phyloP scores from a whole-genome alignment of 108 stramenopile genomes.

The Seminavis robusta region DNA sequence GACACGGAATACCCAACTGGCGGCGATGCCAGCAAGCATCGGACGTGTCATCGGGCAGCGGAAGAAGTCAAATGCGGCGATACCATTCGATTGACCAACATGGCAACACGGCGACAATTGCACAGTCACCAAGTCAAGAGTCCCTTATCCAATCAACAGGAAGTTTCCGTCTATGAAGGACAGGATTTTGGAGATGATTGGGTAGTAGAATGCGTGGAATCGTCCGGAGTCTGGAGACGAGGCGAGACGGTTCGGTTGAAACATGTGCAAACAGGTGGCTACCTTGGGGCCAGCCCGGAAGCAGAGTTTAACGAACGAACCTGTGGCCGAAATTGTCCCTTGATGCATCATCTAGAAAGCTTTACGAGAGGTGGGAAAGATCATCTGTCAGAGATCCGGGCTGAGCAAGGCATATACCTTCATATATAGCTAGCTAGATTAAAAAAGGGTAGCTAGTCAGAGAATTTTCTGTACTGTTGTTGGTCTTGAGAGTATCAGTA shows the following conservation, averaged over 20 bases:
- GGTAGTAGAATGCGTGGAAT: constrained; percentile 66
- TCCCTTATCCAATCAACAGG: constrained; percentile 72
- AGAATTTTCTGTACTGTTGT: no score
- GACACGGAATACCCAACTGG: constrained; percentile 14
- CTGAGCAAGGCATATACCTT: constrained; percentile 64
- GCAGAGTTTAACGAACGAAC: constrained; percentile 69
- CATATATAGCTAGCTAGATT: no score
- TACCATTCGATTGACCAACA: constrained; percentile 67
- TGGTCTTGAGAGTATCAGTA: no score
- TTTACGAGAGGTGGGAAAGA: constrained; percentile 62
- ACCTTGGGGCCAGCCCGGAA: constrained; percentile 47
- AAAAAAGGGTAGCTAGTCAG: no score
- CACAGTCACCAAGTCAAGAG: constrained; percentile 65
- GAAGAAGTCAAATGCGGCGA: constrained; percentile 50
- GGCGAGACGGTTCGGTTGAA: constrained; percentile 36
- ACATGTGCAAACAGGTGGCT: constrained; percentile 55
- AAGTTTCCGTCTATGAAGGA: constrained; percentile 77
- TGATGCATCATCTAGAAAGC: constrained; percentile 76
- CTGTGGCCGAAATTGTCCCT: constrained; percentile 80
- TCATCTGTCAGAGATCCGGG: constrained; percentile 52
- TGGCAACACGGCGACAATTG: constrained; percentile 55
- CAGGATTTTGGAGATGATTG: constrained; percentile 79
- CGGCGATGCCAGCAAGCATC: constrained; percentile 4
- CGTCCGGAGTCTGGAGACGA: constrained; percentile 58
- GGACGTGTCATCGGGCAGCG: no score